Evolutionary conservation across 2,329 filamentous ascomycete species (phyloP).

Genomic region (Diaporthe sp.): DNA sequence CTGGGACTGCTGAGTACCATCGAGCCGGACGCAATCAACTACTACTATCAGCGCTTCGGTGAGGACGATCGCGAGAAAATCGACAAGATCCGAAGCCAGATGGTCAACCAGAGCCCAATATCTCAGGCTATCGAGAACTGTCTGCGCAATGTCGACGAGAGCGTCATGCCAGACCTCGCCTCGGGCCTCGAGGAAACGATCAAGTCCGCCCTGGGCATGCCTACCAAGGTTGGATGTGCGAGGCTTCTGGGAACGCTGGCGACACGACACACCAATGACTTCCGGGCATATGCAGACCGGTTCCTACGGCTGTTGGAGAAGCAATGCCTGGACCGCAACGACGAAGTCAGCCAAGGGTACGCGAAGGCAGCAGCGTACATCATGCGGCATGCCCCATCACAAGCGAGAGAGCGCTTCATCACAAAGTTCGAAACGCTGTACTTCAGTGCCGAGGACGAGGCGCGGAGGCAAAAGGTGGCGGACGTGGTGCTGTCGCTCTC

Average conservation of each 20-base stretch:
- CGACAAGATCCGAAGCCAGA: conserved; percentile 84
- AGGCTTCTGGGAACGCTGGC: conserved; percentile 86
- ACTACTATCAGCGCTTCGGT: conserved; percentile 89
- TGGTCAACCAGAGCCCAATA: conserved; percentile 86
- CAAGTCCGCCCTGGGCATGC: conserved; percentile 88
- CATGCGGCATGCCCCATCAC: conserved; percentile 66
- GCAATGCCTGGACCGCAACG: conserved; percentile 88
- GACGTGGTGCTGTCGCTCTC: conserved; percentile 87
- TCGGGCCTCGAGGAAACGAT: conserved; percentile 81
- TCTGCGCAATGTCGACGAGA: conserved; percentile 83
- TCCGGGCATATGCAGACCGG: conserved; percentile 78
- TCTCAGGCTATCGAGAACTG: conserved; percentile 93
- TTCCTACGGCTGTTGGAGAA: conserved; percentile 85
- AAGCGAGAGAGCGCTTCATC: conserved; percentile 62
- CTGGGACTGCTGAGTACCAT: conserved; percentile 86
- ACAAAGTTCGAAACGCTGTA: conserved; percentile 75
- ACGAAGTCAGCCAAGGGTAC: conserved; percentile 91
- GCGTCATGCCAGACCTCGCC: conserved; percentile 79
- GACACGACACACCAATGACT: conserved; percentile 80
- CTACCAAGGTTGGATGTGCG: conserved; percentile 92
- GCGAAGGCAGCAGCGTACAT: conserved; percentile 89
- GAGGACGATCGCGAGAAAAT: conserved; percentile 90
- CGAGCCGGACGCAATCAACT: conserved; percentile 91
- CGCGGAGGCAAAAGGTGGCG: conserved; percentile 77
- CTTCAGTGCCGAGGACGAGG: conserved; percentile 82